A percentile compares a stretch with the other conserved stretches of the same genome.
Evolutionary conservation across 225 moss, liverwort and hornwort genomes (phyloP).

Genomic region (Pseudisothecium myosuroides): DNA sequence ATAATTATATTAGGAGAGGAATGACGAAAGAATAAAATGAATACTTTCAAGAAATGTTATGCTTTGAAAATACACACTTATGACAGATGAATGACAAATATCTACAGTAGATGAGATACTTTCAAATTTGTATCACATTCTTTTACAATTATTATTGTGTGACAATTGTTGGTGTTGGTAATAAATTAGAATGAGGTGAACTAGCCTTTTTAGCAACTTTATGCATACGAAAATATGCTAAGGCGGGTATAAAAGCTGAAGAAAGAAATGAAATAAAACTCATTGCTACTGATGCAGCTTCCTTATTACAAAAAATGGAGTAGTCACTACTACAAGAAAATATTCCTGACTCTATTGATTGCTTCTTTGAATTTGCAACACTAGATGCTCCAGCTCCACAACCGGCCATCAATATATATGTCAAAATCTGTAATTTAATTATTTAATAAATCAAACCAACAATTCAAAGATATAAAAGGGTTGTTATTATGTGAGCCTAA

Average conservation of each 20-base stretch:
- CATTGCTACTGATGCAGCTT: background rate
- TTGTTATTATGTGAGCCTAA: too few relatives aligned
- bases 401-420: background rate
- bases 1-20: background rate
- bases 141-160: background rate
- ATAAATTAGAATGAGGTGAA: background rate
- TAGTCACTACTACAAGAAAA: background rate
- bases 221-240: background rate
- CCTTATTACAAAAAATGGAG: background rate
- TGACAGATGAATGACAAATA: background rate
- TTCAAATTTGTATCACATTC: background rate
- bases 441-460: background rate
- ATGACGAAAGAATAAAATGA: background rate
- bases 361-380: background rate
- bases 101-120: background rate
- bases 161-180: background rate
- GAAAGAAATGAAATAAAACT: background rate
- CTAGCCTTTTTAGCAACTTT: background rate
- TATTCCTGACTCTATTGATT: background rate
- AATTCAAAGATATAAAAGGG: background rate
- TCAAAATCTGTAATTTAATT: background rate
- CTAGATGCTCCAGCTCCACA: background rate
- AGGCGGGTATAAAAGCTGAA: background rate
- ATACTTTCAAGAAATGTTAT: background rate
- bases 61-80: background rate